Percentiles rank a stretch among this genome's conserved stretches.
These are phyloP conservation scores for Setaria viridis DNA, from an alignment of 202 grass and related monocot genomes.

Conservation along the genomic window DNA sequence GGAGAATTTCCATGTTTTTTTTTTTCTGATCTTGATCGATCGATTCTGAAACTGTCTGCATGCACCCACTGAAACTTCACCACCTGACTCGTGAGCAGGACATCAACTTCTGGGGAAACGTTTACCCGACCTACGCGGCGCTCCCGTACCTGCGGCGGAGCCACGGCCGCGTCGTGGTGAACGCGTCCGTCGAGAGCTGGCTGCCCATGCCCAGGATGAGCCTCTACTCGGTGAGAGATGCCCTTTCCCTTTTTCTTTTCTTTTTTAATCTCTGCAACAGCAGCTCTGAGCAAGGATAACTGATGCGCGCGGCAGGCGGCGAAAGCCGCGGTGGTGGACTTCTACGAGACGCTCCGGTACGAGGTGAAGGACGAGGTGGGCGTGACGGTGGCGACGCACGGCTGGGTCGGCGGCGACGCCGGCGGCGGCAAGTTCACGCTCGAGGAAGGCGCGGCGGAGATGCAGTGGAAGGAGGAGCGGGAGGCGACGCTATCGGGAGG, in stretches of 20 bases:
- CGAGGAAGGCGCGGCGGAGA: constrained; percentile 60
- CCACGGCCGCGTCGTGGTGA: constrained; percentile 69
- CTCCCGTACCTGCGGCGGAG: constrained; percentile 74
- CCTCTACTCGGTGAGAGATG: constrained; percentile 68
- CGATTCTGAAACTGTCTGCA: neutral
- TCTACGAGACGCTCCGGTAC: constrained; percentile 86
- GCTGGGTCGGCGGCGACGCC: constrained; percentile 71
- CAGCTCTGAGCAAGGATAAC: neutral
- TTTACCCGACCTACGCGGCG: constrained; percentile 85
- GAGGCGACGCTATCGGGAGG: constrained; percentile 57
- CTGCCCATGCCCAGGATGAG: constrained; percentile 91
- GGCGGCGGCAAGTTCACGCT: constrained; percentile 56
- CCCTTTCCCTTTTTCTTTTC: neutral
- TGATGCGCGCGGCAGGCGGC: constrained; percentile 58
- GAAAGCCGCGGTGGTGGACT: constrained; percentile 79
- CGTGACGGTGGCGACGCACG: constrained; percentile 82
- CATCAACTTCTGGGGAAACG: constrained; percentile 96
- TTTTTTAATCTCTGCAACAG: neutral
- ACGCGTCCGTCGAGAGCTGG: constrained; percentile 88
- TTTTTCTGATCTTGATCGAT: neutral
- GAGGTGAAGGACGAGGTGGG: constrained; percentile 81
- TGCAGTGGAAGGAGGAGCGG: constrained; percentile 74
- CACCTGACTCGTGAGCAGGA: constrained; percentile 43
- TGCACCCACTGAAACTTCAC: neutral
- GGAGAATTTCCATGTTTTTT: neutral